Conservation (phyloP, 164 flowering plant species). For the Litsea cubeba region DNA sequence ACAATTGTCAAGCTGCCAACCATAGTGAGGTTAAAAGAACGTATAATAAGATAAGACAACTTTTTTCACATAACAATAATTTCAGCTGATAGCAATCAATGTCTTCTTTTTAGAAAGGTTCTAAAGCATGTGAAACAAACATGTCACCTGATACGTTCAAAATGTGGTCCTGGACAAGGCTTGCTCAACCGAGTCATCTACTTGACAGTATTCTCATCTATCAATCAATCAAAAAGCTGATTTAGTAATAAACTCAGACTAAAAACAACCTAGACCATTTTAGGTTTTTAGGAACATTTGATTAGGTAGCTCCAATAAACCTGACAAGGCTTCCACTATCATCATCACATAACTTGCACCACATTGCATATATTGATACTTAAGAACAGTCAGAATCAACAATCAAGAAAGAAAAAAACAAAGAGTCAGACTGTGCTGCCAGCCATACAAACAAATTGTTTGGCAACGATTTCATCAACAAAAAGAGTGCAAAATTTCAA, state of each 20-base stretch:
- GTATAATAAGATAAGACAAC: constrained; percentile 13
- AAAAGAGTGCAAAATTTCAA: neutral
- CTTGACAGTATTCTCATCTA: constrained; percentile 63
- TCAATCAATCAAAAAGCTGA: constrained; percentile 62
- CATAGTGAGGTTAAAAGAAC: constrained; percentile 26
- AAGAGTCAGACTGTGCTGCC: neutral
- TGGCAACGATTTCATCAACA: neutral
- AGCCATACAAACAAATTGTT: neutral
- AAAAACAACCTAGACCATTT: constrained; percentile 29
- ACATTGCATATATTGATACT: neutral
- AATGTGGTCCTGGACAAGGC: constrained; percentile 39
- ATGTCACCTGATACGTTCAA: constrained; percentile 59
- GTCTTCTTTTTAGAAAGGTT: constrained; percentile 17
- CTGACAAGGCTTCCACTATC: neutral
- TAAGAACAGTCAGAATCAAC: neutral
- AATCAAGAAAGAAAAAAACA: neutral
- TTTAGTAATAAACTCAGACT: constrained; percentile 38
- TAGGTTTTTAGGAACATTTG: constrained; percentile 11
- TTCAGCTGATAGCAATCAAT: constrained; percentile 15
- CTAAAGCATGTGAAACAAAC: constrained; percentile 8
- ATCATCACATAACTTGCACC: neutral
- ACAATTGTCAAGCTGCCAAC: constrained; percentile 43
- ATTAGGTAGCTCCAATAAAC: neutral
- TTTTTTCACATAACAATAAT: constrained; percentile 8
- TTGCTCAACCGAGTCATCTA: constrained; percentile 81